These are phyloP conservation scores for Penicillium corylophilum DNA, from an alignment of 2,329 filamentous ascomycete genomes.

Conservation along the genomic window DNA sequence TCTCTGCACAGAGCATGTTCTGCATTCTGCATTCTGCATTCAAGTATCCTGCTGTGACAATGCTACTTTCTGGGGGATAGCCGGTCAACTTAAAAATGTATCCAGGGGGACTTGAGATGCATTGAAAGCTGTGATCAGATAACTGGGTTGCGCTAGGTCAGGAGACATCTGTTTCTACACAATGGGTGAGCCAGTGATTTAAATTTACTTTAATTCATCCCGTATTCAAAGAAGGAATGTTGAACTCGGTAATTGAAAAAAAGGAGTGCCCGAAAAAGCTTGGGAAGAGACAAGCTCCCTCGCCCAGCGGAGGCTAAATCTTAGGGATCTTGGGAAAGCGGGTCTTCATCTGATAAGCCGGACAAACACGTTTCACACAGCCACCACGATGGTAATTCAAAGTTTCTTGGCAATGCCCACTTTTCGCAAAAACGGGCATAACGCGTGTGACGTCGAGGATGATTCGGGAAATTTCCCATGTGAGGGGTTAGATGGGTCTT, in stretches of 20 bases:
- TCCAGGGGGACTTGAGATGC: no score
- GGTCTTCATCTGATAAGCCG: not conserved
- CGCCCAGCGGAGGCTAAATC: no score
- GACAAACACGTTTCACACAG: not conserved
- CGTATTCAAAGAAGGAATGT: no score
- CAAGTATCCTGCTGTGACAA: not conserved
- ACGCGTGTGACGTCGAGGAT: not conserved
- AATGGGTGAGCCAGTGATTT: no score
- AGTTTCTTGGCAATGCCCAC: not conserved
- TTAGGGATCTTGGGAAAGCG: not conserved
- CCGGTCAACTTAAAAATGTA: not conserved
- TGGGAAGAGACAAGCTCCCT: no score
- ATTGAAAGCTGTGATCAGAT: no score
- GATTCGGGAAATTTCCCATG: not conserved
- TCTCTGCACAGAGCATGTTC: not conserved
- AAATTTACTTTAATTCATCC: no score
- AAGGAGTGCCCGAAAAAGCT: no score
- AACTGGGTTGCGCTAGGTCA: no score
- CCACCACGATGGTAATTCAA: not conserved
- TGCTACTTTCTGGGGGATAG: not conserved
- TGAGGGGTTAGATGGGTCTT: not conserved
- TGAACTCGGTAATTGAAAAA: no score
- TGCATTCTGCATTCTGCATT: not conserved
- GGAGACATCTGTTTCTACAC: not conserved
- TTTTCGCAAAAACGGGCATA: not conserved